These are phyloP conservation scores for Metarhizium rileyi DNA, from an alignment of 2,329 filamentous ascomycete genomes.

Conservation along the genomic window DNA sequence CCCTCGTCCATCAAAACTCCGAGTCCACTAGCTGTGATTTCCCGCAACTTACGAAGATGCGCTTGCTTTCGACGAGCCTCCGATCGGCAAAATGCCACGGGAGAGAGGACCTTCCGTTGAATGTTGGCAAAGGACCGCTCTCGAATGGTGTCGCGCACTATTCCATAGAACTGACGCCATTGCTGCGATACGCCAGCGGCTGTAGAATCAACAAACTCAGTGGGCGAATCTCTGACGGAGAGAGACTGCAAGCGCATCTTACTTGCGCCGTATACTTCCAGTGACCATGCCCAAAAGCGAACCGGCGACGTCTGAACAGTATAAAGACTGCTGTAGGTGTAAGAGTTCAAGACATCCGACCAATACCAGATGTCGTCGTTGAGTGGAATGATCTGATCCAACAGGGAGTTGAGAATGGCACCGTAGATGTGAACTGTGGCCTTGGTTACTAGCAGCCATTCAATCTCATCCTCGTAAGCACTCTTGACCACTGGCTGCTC, in stretches of 20 bases:
- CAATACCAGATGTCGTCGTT: conserved; percentile 91
- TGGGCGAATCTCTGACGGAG: conserved; percentile 18
- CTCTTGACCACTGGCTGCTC: conserved; percentile 23
- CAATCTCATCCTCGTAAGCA: conserved; percentile 64
- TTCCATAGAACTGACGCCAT: conserved; percentile 66
- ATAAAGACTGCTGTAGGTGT: conserved; percentile 71
- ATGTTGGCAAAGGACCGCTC: conserved; percentile 64
- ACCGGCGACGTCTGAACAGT: conserved; percentile 76
- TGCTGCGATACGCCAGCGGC: conserved; percentile 34
- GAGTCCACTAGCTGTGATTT: conserved; percentile 76
- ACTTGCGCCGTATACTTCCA: conserved; percentile 59
- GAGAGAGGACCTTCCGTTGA: conserved; percentile 63
- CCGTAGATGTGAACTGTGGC: conserved; percentile 88
- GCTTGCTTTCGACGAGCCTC: conserved; percentile 69
- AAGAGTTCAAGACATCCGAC: conserved; percentile 77
- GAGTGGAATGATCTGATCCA: conserved; percentile 75
- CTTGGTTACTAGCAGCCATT: conserved; percentile 87
- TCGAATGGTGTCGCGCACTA: conserved; percentile 66
- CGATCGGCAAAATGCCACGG: conserved; percentile 63
- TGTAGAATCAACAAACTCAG: conserved; percentile 25
- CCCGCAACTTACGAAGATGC: conserved; percentile 59
- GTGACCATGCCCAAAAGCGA: conserved; percentile 61
- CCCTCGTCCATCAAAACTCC: conserved; percentile 84
- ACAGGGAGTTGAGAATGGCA: conserved; percentile 61
- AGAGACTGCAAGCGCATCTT: conserved; percentile 31